Evolutionary conservation across 805 yeast species (phyloP).

Genomic region (Kodamaea sagamina): DNA sequence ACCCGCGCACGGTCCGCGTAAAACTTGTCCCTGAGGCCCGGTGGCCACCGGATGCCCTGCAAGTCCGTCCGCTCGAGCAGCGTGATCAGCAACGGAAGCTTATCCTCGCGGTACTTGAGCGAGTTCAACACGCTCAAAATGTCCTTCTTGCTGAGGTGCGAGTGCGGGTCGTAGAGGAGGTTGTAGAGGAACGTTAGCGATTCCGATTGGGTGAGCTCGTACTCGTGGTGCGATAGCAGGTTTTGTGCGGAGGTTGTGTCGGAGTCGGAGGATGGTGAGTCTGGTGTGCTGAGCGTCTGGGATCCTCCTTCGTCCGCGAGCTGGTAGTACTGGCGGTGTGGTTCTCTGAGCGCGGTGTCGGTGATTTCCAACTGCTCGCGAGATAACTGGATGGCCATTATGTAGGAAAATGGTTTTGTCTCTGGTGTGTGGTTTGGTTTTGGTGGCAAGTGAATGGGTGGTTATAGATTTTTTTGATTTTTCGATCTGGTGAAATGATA

Average conservation of each 20-base stretch:
- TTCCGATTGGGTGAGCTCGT: conserved; percentile 43
- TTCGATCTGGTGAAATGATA: no score
- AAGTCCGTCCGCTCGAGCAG: conserved; percentile 21
- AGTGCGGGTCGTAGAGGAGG: conserved; percentile 38
- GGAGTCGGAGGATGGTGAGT: neutral
- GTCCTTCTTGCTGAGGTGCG: conserved; percentile 36
- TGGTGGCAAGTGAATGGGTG: no score
- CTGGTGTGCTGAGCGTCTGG: neutral
- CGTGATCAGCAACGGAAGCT: conserved; percentile 23
- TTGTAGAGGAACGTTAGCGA: conserved; percentile 43
- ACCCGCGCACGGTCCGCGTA: conserved; percentile 35
- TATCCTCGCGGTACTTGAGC: conserved; percentile 38
- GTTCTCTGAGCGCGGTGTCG: conserved; percentile 10
- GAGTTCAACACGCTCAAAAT: conserved; percentile 37
- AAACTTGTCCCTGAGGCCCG: conserved; percentile 33
- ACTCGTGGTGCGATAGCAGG: conserved; percentile 24
- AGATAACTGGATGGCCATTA: conserved; percentile 16
- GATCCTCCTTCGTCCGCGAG: no score
- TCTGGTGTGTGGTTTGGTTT: no score
- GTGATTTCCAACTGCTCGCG: conserved; percentile 16
- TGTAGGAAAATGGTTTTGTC: neutral
- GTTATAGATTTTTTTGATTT: no score
- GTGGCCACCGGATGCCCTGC: conserved; percentile 43
- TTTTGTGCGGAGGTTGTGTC: neutral
- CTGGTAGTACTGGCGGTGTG: conserved; percentile 5